Percentiles rank a stretch among this genome's conserved stretches.
Evolutionary conservation across 257 asterid species (phyloP).

Genomic region (Solanum neorickii): DNA sequence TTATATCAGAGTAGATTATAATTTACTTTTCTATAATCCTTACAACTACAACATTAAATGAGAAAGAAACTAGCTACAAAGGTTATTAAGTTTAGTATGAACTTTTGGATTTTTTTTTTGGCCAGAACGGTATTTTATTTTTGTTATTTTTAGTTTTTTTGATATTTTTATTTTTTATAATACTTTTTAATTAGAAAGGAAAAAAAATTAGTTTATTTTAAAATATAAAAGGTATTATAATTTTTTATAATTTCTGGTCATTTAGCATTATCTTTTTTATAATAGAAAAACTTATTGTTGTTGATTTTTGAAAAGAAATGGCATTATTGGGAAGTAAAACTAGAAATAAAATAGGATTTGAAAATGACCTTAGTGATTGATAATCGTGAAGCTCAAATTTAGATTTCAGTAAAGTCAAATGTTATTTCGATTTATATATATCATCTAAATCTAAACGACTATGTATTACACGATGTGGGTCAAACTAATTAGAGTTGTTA

Average conservation of each 20-base stretch:
- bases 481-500: neutral
- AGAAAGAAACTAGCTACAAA: neutral
- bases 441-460: neutral
- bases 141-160: too few species aligned
- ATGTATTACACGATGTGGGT: rapidly evolving
- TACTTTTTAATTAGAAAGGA: too few species aligned
- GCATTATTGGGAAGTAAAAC: neutral
- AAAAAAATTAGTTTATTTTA: too few species aligned
- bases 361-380: neutral
- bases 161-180: too few species aligned
- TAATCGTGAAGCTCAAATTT: rapidly evolving
- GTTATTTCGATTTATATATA: neutral
- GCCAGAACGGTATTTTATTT: too few species aligned
- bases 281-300: neutral
- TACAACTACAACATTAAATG: neutral
- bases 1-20: neutral
- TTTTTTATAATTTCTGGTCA: too few species aligned
- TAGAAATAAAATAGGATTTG: neutral
- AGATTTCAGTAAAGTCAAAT: neutral
- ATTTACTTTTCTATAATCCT: neutral
- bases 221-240: too few species aligned
- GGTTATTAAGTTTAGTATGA: neutral
- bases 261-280: neutral
- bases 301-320: neutral
- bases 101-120: neutral